Base-by-base conservation (phyloP, 805 yeast genomes). In the Yueomyces sinensis region DNA sequence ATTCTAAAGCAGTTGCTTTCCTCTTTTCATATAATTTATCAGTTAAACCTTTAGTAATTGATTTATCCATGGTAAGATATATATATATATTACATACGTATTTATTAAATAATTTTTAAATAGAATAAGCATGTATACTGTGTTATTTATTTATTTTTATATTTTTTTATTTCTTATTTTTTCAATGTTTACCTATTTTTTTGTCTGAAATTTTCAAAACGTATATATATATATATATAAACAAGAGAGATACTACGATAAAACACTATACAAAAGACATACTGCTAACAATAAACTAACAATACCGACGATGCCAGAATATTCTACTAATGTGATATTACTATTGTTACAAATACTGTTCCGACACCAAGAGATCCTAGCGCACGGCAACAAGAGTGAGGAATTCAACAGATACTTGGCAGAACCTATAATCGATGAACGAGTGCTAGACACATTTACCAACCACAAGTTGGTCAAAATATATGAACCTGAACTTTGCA, bases 1-100 rank as follows among this genome's bases (percentile, higher is more conserved):
- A 61, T 46, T 79, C 84, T 39, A 73, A 63, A 1, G 93, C 91
- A 0, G 89, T 83, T 0, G 76, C 67, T 51, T 81, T 80, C 31
- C 93, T 66, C 54, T 76, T 78, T 43, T 81, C 93, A 51, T 81
- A 81, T 17, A 81, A 66, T 32, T 86, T 66, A 52, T 81, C 91
- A 40, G 71, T 67, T 29, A 81, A 64, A 5, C 87, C 86, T 46
- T 76, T 72, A 34, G 69, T 69, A 30, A 80, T 69, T 19, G 73
- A 66, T 47, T 72, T 76, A 39, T 79, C 89, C 72, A 43, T 39
- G 15, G 18, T 23, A n/a, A n/a, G n/a, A n/a, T n/a, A n/a, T n/a
- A n/a, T n/a, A n/a, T n/a, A n/a, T n/a, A n/a, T n/a, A n/a, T n/a
- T n/a, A n/a, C n/a, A n/a, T n/a, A n/a, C n/a, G n/a, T n/a, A n/a